These are phyloP conservation scores for Fistulinella cinereoalba DNA, from an alignment of 1,284 basidiomycete genomes.

Conservation along the genomic window DNA sequence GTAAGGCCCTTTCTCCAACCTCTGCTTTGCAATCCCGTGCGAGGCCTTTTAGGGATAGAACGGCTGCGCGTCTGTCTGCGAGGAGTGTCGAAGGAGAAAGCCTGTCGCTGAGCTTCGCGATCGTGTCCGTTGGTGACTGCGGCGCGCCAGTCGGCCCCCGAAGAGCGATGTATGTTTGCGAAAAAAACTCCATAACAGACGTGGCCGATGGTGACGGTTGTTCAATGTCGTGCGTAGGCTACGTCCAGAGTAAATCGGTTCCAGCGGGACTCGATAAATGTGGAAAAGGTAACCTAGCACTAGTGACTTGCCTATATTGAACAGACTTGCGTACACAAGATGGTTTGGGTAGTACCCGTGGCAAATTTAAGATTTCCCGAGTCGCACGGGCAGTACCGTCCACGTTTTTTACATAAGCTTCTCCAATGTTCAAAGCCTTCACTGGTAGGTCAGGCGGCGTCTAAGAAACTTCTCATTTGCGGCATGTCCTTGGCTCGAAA, in stretches of 20 bases:
- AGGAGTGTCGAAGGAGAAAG: conserved; percentile 83
- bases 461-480: no score
- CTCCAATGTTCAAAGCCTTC: no score
- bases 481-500: no score
- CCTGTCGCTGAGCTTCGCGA: conserved; percentile 83
- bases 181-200: conserved; percentile 70
- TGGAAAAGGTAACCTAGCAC: neutral
- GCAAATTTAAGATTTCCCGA: no score
- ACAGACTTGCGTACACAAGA: no score
- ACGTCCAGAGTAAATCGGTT: neutral
- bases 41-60: conserved; percentile 90
- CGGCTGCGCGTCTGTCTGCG: conserved; percentile 88
- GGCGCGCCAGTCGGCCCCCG: conserved; percentile 73
- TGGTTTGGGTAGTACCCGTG: no score
- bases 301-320: no score
- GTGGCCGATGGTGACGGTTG: neutral
- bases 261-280: neutral
- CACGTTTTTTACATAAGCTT: no score
- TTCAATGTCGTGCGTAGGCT: conserved; percentile 1
- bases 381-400: no score
- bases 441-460: no score
- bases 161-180: conserved; percentile 76
- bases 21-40: conserved; percentile 88
- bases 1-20: conserved; percentile 74
- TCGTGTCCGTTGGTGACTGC: conserved; percentile 83